Evolutionary conservation across 2,329 filamentous ascomycete species (phyloP).

Genomic region (Cercospora beticola): DNA sequence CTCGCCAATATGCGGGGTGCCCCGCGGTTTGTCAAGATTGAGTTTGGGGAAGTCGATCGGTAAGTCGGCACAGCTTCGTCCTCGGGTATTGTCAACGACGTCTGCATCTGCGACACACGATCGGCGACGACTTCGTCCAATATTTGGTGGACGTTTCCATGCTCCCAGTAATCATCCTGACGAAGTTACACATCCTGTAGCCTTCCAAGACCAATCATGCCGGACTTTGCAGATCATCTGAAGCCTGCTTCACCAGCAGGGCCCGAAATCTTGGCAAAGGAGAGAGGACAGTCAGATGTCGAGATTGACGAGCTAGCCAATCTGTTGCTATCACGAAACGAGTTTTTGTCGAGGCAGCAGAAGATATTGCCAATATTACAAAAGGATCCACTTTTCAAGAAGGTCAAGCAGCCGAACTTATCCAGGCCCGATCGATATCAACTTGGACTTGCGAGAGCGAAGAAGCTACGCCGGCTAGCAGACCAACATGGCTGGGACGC

Average conservation of each 20-base stretch:
- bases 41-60: slow-evolving; percentile 14
- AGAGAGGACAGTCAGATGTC: slow-evolving; percentile 48
- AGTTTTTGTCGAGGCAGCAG: slow-evolving; percentile 51
- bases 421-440: slow-evolving; percentile 54
- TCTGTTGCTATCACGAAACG: slow-evolving; percentile 49
- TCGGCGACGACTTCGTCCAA: background rate
- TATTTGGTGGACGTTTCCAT: background rate
- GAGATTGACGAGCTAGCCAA: slow-evolving; percentile 46
- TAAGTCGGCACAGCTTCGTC: slow-evolving; percentile 7
- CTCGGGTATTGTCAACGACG: slow-evolving; percentile 9
- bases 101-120: background rate
- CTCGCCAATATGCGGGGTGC: background rate
- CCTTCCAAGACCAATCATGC: slow-evolving; percentile 35
- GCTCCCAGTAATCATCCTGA: background rate
- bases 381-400: slow-evolving; percentile 51
- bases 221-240: slow-evolving; percentile 53
- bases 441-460: slow-evolving; percentile 53
- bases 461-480: slow-evolving; percentile 49
- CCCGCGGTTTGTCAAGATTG: slow-evolving; percentile 4
- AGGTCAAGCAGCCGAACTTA: slow-evolving; percentile 52
- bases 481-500: slow-evolving; percentile 50
- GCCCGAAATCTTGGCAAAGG: slow-evolving; percentile 47
- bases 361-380: slow-evolving; percentile 48
- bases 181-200: too few relatives aligned
- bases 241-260: slow-evolving; percentile 48